Conservation (phyloP, 176 grass and related monocot genomes). For the Miscanthus lutarioriparius region DNA sequence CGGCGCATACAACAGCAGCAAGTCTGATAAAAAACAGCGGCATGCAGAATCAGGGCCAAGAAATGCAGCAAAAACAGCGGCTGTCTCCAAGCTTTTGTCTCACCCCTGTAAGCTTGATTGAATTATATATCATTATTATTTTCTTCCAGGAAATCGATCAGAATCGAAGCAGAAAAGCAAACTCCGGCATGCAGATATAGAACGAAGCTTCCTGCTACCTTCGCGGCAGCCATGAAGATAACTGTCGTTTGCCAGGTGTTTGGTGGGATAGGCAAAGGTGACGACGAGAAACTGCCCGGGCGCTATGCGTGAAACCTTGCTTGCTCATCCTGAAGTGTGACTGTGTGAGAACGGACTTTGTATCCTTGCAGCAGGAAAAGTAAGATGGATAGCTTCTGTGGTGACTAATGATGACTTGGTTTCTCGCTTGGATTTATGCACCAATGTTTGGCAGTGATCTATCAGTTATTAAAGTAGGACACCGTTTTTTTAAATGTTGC, state of each 20-base stretch:
- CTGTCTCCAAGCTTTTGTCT: neutral
- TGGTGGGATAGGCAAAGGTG: neutral
- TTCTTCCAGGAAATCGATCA: too few relatives aligned
- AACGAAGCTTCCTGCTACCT: too few relatives aligned
- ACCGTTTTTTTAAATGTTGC: neutral
- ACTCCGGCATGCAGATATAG: too few relatives aligned
- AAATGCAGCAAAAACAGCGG: neutral
- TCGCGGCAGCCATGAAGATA: too few relatives aligned
- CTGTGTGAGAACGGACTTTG: constrained; percentile 7
- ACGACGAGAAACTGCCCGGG: neutral
- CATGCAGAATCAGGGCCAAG: too few relatives aligned
- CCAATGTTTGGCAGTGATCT: neutral
- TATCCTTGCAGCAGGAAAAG: neutral
- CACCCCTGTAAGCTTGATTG: neutral
- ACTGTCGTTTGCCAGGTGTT: neutral
- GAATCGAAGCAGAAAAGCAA: too few relatives aligned
- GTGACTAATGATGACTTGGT: neutral
- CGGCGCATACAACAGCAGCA: too few relatives aligned
- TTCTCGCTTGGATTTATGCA: neutral
- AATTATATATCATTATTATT: too few relatives aligned
- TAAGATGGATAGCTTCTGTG: too few relatives aligned
- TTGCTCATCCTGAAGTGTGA: neutral
- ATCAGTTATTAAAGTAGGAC: neutral
- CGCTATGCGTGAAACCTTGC: neutral
- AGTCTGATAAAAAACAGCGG: too few relatives aligned